These are phyloP conservation scores for Beverwykella pulmonaria DNA, from an alignment of 495 filamentous ascomycete species.

Conservation along the genomic window DNA sequence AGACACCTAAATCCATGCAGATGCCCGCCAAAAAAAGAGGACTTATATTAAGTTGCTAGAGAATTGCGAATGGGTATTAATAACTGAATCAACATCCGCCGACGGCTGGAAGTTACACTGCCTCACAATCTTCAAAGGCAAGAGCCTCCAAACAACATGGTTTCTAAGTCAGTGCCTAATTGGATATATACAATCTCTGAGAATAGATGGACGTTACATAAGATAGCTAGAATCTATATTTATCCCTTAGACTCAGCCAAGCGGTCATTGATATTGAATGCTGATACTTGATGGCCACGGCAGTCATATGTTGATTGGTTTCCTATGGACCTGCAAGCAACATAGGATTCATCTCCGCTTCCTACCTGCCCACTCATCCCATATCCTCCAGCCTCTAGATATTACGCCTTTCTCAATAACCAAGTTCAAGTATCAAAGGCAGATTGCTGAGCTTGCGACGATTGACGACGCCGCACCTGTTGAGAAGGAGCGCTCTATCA, in stretches of 20 bases:
- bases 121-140: neutral
- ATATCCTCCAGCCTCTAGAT: constrained; percentile 44
- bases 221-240: constrained; percentile 3
- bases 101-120: neutral
- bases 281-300: constrained; percentile 2
- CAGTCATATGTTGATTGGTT: neutral
- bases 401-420: constrained; percentile 37
- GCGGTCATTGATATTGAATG: neutral
- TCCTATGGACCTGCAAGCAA: constrained; percentile 2
- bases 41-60: constrained; percentile 11
- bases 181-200: constrained; percentile 2
- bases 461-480: constrained; percentile 21
- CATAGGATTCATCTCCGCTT: neutral
- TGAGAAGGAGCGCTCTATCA: constrained; percentile 26
- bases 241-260: neutral
- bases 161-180: neutral
- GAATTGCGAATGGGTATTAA: constrained; percentile 12
- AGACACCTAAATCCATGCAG: neutral
- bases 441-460: constrained; percentile 26
- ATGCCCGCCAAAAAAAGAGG: neutral
- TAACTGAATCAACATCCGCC: neutral
- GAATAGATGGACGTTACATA: constrained; percentile 6
- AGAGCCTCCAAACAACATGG: constrained; percentile 2
- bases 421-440: constrained; percentile 29
- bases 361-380: constrained; percentile 32